Conservation (phyloP, 2,329 filamentous ascomycete species). For the Colletotrichum brevisporum region DNA sequence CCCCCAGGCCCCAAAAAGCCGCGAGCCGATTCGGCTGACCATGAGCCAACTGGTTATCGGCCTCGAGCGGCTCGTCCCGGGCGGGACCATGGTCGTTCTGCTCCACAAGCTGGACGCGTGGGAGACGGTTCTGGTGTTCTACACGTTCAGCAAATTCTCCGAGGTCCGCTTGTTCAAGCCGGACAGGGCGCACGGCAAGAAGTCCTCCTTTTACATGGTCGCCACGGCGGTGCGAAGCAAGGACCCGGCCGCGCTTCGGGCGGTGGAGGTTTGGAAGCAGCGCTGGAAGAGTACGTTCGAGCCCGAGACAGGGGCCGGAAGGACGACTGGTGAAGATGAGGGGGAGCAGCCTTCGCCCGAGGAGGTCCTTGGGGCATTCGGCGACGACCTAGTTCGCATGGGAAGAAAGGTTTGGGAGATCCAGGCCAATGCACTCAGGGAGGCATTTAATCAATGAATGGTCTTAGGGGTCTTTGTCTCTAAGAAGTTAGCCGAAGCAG, state of each 20-base stretch:
- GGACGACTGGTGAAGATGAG: background rate
- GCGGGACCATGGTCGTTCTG: conserved; percentile 66
- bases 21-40: conserved; percentile 55
- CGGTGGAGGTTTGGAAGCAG: conserved; percentile 58
- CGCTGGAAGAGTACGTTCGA: conserved; percentile 59
- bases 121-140: conserved; percentile 54
- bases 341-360: conserved; percentile 41
- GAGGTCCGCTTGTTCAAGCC: conserved; percentile 62
- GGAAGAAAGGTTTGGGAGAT: conserved; percentile 52
- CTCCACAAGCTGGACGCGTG: conserved; percentile 63
- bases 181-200: conserved; percentile 51
- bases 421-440: conserved; percentile 50
- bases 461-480: no score
- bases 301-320: conserved; percentile 34
- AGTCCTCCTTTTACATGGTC: conserved; percentile 68
- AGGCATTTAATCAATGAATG: no score
- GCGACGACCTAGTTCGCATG: conserved; percentile 48
- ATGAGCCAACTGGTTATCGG: conserved; percentile 59
- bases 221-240: conserved; percentile 57
- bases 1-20: conserved; percentile 52
- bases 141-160: conserved; percentile 58
- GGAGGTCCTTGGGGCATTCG: conserved; percentile 53
- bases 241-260: conserved; percentile 48
- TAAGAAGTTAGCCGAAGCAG: no score
- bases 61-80: conserved; percentile 58